Percentiles rank a stretch among this genome's conserved stretches.
phyloP scores from a whole-genome alignment of 495 filamentous ascomycete genomes.

The Aspergillus baeticus region DNA sequence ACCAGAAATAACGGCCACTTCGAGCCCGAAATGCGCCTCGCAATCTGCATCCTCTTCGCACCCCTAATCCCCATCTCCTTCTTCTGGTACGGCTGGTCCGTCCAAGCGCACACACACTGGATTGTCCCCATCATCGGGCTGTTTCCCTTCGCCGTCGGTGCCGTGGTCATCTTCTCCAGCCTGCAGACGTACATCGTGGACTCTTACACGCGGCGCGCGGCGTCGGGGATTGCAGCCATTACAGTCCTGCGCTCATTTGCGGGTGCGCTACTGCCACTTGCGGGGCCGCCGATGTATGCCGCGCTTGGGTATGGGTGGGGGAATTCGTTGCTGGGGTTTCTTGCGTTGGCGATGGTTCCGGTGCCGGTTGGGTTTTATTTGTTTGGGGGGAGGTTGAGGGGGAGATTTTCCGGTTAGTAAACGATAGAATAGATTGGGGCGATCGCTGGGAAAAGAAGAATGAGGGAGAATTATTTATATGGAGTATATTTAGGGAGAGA shows the following conservation, averaged over 20 bases:
- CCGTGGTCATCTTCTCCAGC: conserved; percentile 23
- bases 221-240: conserved; percentile 57
- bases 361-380: conserved; percentile 29
- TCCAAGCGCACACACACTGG: conserved; percentile 50
- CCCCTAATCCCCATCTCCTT: conserved; percentile 55
- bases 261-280: conserved; percentile 63
- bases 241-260: conserved; percentile 55
- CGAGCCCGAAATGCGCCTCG: conserved; percentile 26
- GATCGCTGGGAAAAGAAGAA: too few relatives aligned
- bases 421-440: too few relatives aligned
- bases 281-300: conserved; percentile 60
- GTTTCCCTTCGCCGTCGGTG: conserved; percentile 10
- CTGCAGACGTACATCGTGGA: conserved; percentile 39
- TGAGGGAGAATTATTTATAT: too few relatives aligned
- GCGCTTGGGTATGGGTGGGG: conserved; percentile 65
- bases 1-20: conserved; percentile 16
- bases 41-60: conserved; percentile 19
- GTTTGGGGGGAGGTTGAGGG: too few relatives aligned
- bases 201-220: conserved; percentile 41
- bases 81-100: conserved; percentile 72
- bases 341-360: conserved; percentile 53
- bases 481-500: too few relatives aligned
- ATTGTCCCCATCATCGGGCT: conserved; percentile 60
- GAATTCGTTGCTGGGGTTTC: conserved; percentile 62
- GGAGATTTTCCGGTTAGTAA: too few relatives aligned